Conservation (phyloP, 768 basidiomycete genomes). For the Lactarius akahatsu region DNA sequence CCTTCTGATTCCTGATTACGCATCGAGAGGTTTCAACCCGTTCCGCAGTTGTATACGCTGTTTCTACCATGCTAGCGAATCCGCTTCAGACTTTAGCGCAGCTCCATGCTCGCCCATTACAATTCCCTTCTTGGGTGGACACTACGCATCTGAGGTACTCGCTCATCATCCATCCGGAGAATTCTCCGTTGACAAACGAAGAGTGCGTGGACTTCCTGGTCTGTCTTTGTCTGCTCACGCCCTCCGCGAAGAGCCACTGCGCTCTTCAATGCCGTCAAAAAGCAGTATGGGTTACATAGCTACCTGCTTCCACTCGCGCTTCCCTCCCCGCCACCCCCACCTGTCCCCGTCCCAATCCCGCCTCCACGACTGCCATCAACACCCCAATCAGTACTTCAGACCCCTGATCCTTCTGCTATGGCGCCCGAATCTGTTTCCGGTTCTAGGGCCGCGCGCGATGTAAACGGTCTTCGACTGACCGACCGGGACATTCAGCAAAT, state of each 20-base stretch:
- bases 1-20: conserved; percentile 7
- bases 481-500: conserved; percentile 75
- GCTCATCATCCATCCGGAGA: conserved; percentile 71
- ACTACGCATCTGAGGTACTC: conserved; percentile 66
- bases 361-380: conserved; percentile 67
- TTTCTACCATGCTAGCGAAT: conserved; percentile 79
- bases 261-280: conserved; percentile 83
- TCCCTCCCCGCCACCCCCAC: conserved; percentile 60
- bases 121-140: conserved; percentile 84
- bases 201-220: conserved; percentile 53
- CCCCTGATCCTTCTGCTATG: conserved; percentile 28
- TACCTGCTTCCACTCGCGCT: conserved; percentile 65
- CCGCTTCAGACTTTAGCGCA: conserved; percentile 77
- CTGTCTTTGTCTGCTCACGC: conserved; percentile 11
- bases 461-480: conserved; percentile 49
- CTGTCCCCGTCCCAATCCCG: conserved; percentile 63
- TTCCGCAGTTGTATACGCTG: conserved; percentile 68
- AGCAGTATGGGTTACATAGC: conserved; percentile 77
- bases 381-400: conserved; percentile 32
- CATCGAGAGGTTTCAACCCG: neutral
- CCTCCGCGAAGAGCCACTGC: conserved; percentile 58
- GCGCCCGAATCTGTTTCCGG: conserved; percentile 30
- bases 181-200: conserved; percentile 70
- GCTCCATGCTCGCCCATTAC: conserved; percentile 62
- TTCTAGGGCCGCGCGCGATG: conserved; percentile 31